Percentiles rank a stretch among this genome's conserved stretches.
phyloP scores from a whole-genome alignment of 2,329 filamentous ascomycete genomes.

The Botrytis cinerea region DNA sequence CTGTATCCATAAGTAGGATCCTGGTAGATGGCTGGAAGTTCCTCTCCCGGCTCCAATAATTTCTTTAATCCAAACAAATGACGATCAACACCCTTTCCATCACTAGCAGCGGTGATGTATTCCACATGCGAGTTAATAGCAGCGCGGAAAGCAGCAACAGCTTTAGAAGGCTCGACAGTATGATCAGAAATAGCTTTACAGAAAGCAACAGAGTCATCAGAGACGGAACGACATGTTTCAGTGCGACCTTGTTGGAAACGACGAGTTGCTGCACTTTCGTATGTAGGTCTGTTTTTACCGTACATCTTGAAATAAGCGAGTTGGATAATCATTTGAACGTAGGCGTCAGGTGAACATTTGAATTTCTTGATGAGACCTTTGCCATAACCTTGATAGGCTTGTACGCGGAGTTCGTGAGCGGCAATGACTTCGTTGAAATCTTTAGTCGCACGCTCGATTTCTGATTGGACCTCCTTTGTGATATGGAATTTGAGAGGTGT shows the following conservation, averaged over 20 bases:
- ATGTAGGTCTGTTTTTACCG: slow-evolving; percentile 94
- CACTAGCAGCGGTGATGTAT: slow-evolving; percentile 86
- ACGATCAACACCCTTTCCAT: slow-evolving; percentile 91
- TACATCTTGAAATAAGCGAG: slow-evolving; percentile 99
- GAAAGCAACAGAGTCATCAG: slow-evolving; percentile 87
- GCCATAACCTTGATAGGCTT: slow-evolving; percentile 95
- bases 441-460: slow-evolving; percentile 74
- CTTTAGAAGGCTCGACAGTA: slow-evolving; percentile 61
- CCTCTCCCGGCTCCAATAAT: slow-evolving; percentile 76
- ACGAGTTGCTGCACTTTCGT: slow-evolving; percentile 92
- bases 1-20: slow-evolving; percentile 87
- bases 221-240: slow-evolving; percentile 91
- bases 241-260: slow-evolving; percentile 96
- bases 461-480: slow-evolving; percentile 69
- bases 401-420: slow-evolving; percentile 87
- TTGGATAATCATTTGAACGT: slow-evolving; percentile 98
- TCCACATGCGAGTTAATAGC: slow-evolving; percentile 81
- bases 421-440: slow-evolving; percentile 83
- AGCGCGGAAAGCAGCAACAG: slow-evolving; percentile 75
- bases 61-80: slow-evolving; percentile 98
- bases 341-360: slow-evolving; percentile 96
- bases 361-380: slow-evolving; percentile 99
- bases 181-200: slow-evolving; percentile 83
- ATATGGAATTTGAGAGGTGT: slow-evolving; percentile 76
- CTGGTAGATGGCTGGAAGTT: slow-evolving; percentile 78